phyloP scores from a whole-genome alignment of 495 filamentous ascomycete species.

The Aspergillus saccharolyticus region DNA sequence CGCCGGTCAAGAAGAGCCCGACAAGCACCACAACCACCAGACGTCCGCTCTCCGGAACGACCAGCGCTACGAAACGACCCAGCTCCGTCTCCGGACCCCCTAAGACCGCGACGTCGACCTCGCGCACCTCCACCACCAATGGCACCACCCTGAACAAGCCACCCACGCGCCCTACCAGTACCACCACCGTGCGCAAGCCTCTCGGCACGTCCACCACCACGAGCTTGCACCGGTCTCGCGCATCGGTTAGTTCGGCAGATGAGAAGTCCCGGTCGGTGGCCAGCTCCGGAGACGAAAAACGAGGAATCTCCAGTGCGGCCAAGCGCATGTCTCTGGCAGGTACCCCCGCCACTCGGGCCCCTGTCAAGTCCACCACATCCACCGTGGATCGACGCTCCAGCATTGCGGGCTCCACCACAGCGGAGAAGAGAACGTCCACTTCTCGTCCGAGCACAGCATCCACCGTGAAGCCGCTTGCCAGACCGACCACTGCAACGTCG shows the following conservation, averaged over 20 bases:
- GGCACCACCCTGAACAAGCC: slow-evolving; percentile 41
- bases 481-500: slow-evolving; percentile 23
- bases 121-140: slow-evolving; percentile 26
- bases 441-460: slow-evolving; percentile 28
- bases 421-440: slow-evolving; percentile 28
- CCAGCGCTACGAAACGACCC: slow-evolving; percentile 32
- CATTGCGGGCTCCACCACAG: slow-evolving; percentile 30
- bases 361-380: slow-evolving; percentile 33
- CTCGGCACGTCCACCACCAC: slow-evolving; percentile 38
- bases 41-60: slow-evolving; percentile 29
- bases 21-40: slow-evolving; percentile 23
- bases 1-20: slow-evolving; percentile 28
- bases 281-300: slow-evolving; percentile 45
- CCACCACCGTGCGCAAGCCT: slow-evolving; percentile 35
- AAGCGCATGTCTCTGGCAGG: slow-evolving; percentile 47
- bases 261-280: slow-evolving; percentile 41
- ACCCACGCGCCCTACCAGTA: slow-evolving; percentile 39
- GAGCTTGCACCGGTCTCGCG: slow-evolving; percentile 37
- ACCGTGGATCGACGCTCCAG: slow-evolving; percentile 39
- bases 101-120: slow-evolving; percentile 23
- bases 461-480: slow-evolving; percentile 22
- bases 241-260: slow-evolving; percentile 45
- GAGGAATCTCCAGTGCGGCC: slow-evolving; percentile 38
- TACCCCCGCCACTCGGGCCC: slow-evolving; percentile 31
- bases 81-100: slow-evolving; percentile 29